Evolutionary conservation across 805 yeast genomes (phyloP), one percentile per base, ranked within the genome.

Genomic region (Metschnikowia amazonensis): DNA sequence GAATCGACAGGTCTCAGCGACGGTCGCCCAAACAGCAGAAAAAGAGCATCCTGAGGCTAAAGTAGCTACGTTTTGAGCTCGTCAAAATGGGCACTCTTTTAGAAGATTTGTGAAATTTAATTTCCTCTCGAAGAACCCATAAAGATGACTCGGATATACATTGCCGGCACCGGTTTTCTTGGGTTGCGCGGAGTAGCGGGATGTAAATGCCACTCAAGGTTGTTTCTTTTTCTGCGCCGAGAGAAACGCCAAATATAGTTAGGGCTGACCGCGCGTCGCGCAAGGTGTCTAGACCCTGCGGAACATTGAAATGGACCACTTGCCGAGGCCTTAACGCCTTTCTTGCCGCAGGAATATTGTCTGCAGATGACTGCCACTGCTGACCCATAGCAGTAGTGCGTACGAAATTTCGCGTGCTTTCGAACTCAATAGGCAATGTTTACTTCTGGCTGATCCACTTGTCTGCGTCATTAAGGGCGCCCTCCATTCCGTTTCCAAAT

Each of bases 401-500:
- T 32, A 11, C n/a, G 36, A 21, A 8, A 23, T 35, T 35, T 9
- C 23, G 18, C 38, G 7, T 21, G 21, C 36, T 18, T 21, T 21
- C 4, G 9, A 8, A 6, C 42, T 4, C 42, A 14, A 21, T 17
- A 10, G 27, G 16, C 25, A 42, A 18, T 21, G 8, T 11, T 28
- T 25, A 45, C 16, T n/a, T 18, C n/a, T 38, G 41, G 13, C 40
- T 46, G 44, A 54, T 54, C 58, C 58, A 54, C 38, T 45, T 47
- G 43, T 54, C 58, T 14, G 50, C 42, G 14, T 34, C 18, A 8
- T 39, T 43, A 8, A 50, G 38, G 16, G 39, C 20, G 13, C 51
- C 55, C 18, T 45, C 55, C 14, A 44, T 24, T 9, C 58, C 57
- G 34, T 51, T 43, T 17, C 58, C 59, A 40, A 49, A 52, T 29